Conservation (phyloP, 192 early-diverging fungal genomes). For the Phycomyces blakesleeanus region DNA sequence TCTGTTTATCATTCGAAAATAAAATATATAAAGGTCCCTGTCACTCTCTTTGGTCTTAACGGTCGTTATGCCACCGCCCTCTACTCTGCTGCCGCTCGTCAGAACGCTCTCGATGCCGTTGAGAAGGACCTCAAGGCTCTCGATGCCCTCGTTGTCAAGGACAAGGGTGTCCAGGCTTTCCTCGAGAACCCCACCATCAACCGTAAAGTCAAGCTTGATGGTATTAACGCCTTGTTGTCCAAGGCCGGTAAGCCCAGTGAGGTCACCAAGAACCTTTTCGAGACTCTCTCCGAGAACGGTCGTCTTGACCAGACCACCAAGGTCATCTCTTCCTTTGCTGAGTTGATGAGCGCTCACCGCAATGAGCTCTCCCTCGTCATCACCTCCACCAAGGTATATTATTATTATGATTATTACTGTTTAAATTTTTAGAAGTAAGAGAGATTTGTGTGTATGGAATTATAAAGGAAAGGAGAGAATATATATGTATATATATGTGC, state of each 20-base stretch:
- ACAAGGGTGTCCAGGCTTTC: slow-evolving; percentile 64
- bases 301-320: slow-evolving; percentile 80
- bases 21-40: slow-evolving; percentile 78
- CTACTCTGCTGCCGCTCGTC: slow-evolving; percentile 86
- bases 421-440: no score
- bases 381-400: slow-evolving; percentile 81
- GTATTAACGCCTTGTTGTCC: slow-evolving; percentile 58
- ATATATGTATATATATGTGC: not conserved
- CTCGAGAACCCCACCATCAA: slow-evolving; percentile 86
- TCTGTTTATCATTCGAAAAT: no score
- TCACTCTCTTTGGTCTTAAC: slow-evolving; percentile 88
- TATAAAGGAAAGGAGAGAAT: no score
- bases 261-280: slow-evolving; percentile 90
- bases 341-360: slow-evolving; percentile 86
- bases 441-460: no score
- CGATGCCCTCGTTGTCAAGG: slow-evolving; percentile 63
- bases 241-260: slow-evolving; percentile 66
- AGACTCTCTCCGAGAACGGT: slow-evolving; percentile 90
- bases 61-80: slow-evolving; percentile 97
- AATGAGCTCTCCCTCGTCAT: slow-evolving; percentile 85
- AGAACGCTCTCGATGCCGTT: slow-evolving; percentile 73
- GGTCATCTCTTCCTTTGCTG: slow-evolving; percentile 75
- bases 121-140: slow-evolving; percentile 80
- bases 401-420: not conserved
- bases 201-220: slow-evolving; percentile 73